phyloP scores from a whole-genome alignment of 2,329 filamentous ascomycete genomes.

The Coleophoma crateriformis region DNA sequence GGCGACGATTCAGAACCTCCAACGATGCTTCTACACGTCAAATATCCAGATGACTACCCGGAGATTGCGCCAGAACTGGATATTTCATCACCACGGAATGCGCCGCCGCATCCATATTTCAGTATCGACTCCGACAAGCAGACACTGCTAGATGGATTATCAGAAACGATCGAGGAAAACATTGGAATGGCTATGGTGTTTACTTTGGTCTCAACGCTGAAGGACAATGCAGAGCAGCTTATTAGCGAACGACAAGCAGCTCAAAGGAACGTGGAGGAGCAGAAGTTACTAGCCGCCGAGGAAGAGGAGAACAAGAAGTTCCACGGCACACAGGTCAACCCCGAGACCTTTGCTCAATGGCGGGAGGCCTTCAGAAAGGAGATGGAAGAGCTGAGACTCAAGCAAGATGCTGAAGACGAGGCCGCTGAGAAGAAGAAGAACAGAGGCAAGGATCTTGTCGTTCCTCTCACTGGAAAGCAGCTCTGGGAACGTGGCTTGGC shows the following conservation, averaged over 20 bases:
- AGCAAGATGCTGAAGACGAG: conserved; percentile 68
- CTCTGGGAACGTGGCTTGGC: conserved; percentile 73
- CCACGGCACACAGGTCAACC: conserved; percentile 82
- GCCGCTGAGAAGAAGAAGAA: conserved; percentile 78
- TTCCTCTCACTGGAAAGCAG: conserved; percentile 66
- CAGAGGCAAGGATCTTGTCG: conserved; percentile 67
- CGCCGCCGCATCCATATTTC: conserved; percentile 65
- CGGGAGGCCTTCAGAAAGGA: conserved; percentile 71
- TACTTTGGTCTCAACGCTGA: conserved; percentile 78
- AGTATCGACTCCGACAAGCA: conserved; percentile 76
- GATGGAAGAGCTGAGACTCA: conserved; percentile 66
- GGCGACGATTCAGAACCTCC: conserved; percentile 59
- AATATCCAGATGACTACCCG: conserved; percentile 86
- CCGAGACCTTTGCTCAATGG: conserved; percentile 82
- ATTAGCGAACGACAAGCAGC: conserved; percentile 68
- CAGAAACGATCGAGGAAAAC: conserved; percentile 81
- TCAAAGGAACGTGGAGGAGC: conserved; percentile 51
- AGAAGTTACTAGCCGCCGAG: conserved; percentile 56
- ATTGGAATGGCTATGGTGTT: conserved; percentile 98
- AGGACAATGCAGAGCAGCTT: conserved; percentile 85
- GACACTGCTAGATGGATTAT: conserved; percentile 63
- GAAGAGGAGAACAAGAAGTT: conserved; percentile 96
- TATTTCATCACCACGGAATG: conserved; percentile 67
- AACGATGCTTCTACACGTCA: conserved; percentile 74
- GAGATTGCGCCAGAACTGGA: conserved; percentile 82